These are phyloP conservation scores for Lantana camara DNA, from an alignment of 257 asterid genomes.

Conservation along the genomic window DNA sequence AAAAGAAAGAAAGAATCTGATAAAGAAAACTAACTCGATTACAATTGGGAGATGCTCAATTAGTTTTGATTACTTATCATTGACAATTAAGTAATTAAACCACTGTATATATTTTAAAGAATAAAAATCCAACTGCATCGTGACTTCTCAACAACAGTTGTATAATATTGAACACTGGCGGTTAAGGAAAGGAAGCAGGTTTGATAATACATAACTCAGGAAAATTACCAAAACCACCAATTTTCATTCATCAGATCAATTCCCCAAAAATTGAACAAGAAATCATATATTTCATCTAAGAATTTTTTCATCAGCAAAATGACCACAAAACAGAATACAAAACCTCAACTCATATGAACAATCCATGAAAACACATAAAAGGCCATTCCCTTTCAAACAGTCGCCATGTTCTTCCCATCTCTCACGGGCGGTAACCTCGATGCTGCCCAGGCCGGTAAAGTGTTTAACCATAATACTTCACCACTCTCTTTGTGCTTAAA, in stretches of 20 bases:
- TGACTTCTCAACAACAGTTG: neutral
- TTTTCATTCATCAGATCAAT: neutral
- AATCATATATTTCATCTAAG: conserved; percentile 10
- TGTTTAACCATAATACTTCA: conserved; percentile 52
- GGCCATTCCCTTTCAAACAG: neutral
- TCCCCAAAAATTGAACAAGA: conserved; percentile 19
- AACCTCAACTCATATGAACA: conserved; percentile 11
- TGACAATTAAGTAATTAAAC: neutral
- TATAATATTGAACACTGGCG: neutral
- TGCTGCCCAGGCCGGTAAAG: conserved; percentile 58
- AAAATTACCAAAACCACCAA: neutral
- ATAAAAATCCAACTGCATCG: neutral
- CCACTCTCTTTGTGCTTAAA: conserved; percentile 64
- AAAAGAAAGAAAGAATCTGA: neutral
- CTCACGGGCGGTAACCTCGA: conserved; percentile 57
- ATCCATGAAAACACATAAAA: conserved; percentile 3
- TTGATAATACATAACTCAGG: neutral
- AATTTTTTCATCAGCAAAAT: conserved; percentile 16
- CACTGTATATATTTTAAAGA: no score
- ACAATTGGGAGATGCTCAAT: conserved; percentile 2
- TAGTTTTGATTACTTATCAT: neutral
- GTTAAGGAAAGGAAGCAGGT: neutral
- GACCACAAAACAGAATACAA: conserved; percentile 10
- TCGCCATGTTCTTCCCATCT: conserved; percentile 24
- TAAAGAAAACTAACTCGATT: neutral